Evolutionary conservation across 2,329 filamentous ascomycete genomes (phyloP), one percentile per base, ranked within the genome.

Genomic region (Diaporthe sp.): DNA sequence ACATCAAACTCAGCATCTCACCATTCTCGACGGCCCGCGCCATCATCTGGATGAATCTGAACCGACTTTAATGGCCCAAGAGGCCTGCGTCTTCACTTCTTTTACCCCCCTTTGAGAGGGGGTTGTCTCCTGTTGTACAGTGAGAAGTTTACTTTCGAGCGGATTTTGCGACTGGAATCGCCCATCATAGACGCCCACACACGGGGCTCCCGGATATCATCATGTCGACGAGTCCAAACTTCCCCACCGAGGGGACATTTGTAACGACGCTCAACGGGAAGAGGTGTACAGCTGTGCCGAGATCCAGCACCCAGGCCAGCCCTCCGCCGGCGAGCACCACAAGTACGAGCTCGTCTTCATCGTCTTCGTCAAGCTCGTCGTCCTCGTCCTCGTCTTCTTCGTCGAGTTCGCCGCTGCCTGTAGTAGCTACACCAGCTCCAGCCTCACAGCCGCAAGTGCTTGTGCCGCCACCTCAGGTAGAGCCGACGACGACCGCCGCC

Each of bases 201-300:
- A 55, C 51, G 15, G 44, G 42, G 53, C 60, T 25, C 39, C 1
- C 28, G n/a, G 15, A 51, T 22, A 74, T 57, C 51, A 58, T 76
- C 61, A 89, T 90, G 88, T 85, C 85, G 75, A 82, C 82, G 47
- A 84, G 80, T 76, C 79, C 84, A 73, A 84, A 82, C 80, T 85
- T 88, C 81, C 85, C 84, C 65, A 70, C 49, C 78, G 81, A 82
- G 80, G 86, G 87, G 80, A 86, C 86, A 76, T 87, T 87, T 76
- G 85, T 88, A 75, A 90, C 88, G 73, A 87, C 82, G 67, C 84
- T 90, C 73, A 82, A 85, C 75, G 88, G 88, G 71, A 87, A 85
- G 81, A 85, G 86, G 82, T 90, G 90, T 84, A 91, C 89, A 79
- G 88, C 87, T 76, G 84, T 90, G 78, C 88, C 88, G 65, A 87